phyloP scores from a whole-genome alignment of 352 stramenopile genomes.

The Globisporangium spinosum region DNA sequence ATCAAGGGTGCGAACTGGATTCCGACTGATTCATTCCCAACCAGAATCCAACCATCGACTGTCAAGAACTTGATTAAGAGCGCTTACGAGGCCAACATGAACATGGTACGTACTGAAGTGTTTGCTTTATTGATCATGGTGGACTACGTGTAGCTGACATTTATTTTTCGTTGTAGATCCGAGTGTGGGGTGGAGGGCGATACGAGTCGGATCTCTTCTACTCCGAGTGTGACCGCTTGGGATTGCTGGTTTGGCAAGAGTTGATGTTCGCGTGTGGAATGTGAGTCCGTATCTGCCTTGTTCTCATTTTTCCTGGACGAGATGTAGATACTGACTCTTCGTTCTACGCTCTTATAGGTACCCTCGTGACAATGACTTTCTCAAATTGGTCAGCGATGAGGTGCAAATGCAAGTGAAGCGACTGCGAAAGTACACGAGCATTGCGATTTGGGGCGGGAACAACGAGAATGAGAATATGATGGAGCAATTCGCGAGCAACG shows the following conservation, averaged over 20 bases:
- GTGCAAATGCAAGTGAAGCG: slow-evolving; percentile 58
- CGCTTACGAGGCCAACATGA: slow-evolving; percentile 69
- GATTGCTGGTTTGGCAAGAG: slow-evolving; percentile 89
- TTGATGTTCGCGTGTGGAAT: slow-evolving; percentile 90
- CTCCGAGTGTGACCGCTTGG: slow-evolving; percentile 66
- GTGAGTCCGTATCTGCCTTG: slow-evolving; percentile 30
- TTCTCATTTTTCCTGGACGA: not conserved
- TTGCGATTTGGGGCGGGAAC: slow-evolving; percentile 89
- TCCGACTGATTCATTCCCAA: slow-evolving; percentile 72
- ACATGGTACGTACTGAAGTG: slow-evolving; percentile 48
- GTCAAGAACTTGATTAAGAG: slow-evolving; percentile 53
- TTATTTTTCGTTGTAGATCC: slow-evolving; percentile 32
- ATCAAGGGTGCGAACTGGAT: slow-evolving; percentile 83
- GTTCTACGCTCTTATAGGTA: slow-evolving; percentile 20
- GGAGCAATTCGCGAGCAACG: slow-evolving; percentile 58
- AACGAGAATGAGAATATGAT: slow-evolving; percentile 91
- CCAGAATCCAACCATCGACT: slow-evolving; percentile 33
- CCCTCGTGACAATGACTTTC: slow-evolving; percentile 60
- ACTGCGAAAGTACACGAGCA: slow-evolving; percentile 73
- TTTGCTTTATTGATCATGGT: not conserved
- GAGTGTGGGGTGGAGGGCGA: slow-evolving; percentile 85
- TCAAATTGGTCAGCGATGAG: slow-evolving; percentile 52
- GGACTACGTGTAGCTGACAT: not conserved
- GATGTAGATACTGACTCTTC: not conserved
- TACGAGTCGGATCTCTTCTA: slow-evolving; percentile 88